These are phyloP conservation scores for Ceratobasidium sp. DNA, from an alignment of 1,284 basidiomycete species.

Conservation along the genomic window DNA sequence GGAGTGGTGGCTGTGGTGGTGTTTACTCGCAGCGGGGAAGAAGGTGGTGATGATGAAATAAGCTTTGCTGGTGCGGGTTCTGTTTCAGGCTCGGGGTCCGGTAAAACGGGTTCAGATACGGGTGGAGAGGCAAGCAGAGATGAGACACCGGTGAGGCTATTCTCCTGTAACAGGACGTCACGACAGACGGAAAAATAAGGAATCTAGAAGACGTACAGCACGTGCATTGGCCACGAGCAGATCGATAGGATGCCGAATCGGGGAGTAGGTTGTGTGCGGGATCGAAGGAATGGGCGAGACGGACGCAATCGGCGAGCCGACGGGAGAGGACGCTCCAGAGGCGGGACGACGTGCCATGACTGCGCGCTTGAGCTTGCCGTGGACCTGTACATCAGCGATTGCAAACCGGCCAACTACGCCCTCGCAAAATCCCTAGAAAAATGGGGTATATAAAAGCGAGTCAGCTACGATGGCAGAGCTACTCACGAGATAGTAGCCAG, in stretches of 20 bases:
- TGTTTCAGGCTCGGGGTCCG: conserved; percentile 24
- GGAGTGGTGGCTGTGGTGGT: conserved; percentile 7
- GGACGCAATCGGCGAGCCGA: conserved; percentile 52
- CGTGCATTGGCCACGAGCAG: conserved; percentile 6
- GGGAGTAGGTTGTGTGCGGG: conserved; percentile 41
- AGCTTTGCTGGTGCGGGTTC: conserved; percentile 5
- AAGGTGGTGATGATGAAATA: conserved; percentile 29
- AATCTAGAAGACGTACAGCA: conserved; percentile 33
- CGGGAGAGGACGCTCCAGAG: conserved; percentile 53
- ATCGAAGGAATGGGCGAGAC: conserved; percentile 50
- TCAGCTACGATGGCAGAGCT: conserved; percentile 6
- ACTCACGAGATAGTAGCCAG: conserved; percentile 74
- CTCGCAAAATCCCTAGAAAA: conserved; percentile 83
- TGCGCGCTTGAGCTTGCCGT: conserved; percentile 83
- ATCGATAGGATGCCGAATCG: conserved; percentile 23
- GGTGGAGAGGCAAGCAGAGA: conserved; percentile 11
- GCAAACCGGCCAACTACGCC: conserved; percentile 90
- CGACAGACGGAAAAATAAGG: not conserved
- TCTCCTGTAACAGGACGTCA: not conserved
- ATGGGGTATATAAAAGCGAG: not conserved
- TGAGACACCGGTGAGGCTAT: conserved; percentile 12
- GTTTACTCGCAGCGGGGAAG: conserved; percentile 14
- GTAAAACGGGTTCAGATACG: conserved; percentile 32
- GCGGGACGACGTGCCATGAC: conserved; percentile 76
- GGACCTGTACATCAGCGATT: conserved; percentile 77